phyloP scores from a whole-genome alignment of 345 rosid genomes.

The Cardiospermum halicacabum region DNA sequence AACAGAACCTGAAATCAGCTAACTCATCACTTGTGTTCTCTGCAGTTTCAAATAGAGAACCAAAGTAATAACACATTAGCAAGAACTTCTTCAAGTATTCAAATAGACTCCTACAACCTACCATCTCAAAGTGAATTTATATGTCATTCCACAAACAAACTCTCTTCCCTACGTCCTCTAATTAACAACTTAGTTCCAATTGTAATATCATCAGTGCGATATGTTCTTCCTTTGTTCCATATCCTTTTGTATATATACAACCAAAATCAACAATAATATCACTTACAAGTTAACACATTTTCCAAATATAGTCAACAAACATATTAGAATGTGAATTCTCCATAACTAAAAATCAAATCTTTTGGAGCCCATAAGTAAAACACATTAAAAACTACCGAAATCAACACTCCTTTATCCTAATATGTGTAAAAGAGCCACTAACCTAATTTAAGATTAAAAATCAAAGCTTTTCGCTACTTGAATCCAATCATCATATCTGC shows the following conservation, averaged over 20 bases:
- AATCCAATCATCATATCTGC: conserved; percentile 49
- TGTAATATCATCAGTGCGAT: too few species aligned
- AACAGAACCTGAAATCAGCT: conserved; percentile 55
- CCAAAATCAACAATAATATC: too few species aligned
- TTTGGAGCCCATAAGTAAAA: too few species aligned
- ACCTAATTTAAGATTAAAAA: conserved; percentile 52
- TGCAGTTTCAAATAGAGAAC: conserved; percentile 26
- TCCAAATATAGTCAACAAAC: too few species aligned
- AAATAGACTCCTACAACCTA: background rate
- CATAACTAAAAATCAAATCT: too few species aligned
- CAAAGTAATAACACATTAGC: background rate
- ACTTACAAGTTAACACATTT: too few species aligned
- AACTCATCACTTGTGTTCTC: conserved; percentile 59
- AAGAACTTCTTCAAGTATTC: background rate
- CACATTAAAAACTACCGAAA: too few species aligned
- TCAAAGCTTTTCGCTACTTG: conserved; percentile 48
- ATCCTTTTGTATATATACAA: too few species aligned
- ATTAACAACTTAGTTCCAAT: background rate
- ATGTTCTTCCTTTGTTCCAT: background rate
- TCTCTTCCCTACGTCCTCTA: background rate
- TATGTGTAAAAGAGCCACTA: conserved; percentile 10
- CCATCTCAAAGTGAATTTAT: background rate
- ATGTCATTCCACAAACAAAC: background rate
- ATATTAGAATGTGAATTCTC: too few species aligned
- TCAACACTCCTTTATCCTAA: too few species aligned